Evolutionary conservation across 2,329 filamentous ascomycete species (phyloP).

Genomic region (Colletotrichum kahawae): DNA sequence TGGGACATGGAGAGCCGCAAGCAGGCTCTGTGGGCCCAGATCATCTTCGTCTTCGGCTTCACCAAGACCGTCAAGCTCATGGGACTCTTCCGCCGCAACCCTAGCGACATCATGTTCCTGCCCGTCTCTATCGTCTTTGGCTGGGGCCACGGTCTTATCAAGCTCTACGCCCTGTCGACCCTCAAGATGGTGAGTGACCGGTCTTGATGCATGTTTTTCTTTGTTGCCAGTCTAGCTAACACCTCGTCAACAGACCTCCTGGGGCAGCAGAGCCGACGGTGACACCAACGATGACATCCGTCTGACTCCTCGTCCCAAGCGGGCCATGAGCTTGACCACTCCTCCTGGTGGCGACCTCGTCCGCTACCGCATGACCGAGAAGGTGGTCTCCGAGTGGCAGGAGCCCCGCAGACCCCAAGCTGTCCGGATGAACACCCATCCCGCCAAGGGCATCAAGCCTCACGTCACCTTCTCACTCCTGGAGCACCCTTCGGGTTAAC

Average conservation of each 20-base stretch:
- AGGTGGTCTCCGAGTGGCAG: conserved; percentile 20
- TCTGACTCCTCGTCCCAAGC: conserved; percentile 57
- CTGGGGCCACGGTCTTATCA: conserved; percentile 91
- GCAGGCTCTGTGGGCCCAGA: conserved; percentile 65
- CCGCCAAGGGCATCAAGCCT: conserved; percentile 16
- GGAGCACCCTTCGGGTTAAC: conserved; percentile 1
- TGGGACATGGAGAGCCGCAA: conserved; percentile 61
- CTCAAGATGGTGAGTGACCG: conserved; percentile 75
- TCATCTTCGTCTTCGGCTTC: conserved; percentile 77
- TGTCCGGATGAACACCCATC: conserved; percentile 17
- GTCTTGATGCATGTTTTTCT: not conserved
- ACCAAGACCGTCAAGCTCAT: conserved; percentile 92
- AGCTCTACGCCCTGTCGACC: conserved; percentile 85
- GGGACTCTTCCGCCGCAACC: conserved; percentile 84
- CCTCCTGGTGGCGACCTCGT: conserved; percentile 50
- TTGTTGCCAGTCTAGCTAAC: not conserved
- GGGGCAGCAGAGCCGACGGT: conserved; percentile 92
- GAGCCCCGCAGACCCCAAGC: conserved; percentile 20
- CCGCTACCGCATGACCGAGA: conserved; percentile 43
- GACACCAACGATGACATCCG: conserved; percentile 81
- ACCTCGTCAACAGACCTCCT: conserved; percentile 73
- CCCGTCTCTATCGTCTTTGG: conserved; percentile 90
- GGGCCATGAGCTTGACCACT: conserved; percentile 45
- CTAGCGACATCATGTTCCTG: conserved; percentile 78
- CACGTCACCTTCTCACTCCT: conserved; percentile 20